Conservation (phyloP, 257 asterid genomes). For the Nicotiana tabacum region DNA sequence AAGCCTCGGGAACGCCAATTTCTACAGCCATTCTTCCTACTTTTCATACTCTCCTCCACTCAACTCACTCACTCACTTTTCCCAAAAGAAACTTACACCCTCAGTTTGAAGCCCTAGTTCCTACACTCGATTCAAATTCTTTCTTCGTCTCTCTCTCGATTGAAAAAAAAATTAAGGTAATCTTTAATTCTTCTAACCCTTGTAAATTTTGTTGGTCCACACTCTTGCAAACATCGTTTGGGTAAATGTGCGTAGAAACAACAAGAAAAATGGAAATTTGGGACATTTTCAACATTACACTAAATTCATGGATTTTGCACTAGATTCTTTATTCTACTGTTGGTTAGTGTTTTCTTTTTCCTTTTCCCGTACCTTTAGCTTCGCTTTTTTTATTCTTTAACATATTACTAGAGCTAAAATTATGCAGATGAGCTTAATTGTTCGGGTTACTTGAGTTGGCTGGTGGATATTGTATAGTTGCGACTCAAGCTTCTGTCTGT, state of each 20-base stretch:
- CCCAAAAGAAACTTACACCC: background rate
- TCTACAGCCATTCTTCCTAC: background rate
- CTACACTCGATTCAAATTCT: background rate
- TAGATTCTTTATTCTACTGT: background rate
- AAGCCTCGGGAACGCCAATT: background rate
- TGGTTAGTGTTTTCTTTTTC: background rate
- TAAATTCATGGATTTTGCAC: background rate
- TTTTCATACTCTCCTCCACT: constrained; percentile 7
- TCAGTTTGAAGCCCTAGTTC: background rate
- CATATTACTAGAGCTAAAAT: background rate
- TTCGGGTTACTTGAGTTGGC: background rate
- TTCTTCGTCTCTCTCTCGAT: background rate
- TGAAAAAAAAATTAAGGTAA: background rate
- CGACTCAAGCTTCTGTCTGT: background rate
- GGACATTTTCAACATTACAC: background rate
- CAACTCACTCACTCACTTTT: background rate
- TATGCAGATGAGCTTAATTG: background rate
- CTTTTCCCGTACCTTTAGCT: background rate
- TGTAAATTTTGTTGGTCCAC: too few relatives aligned
- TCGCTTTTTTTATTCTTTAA: background rate
- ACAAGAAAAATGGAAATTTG: background rate
- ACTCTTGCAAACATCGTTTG: background rate
- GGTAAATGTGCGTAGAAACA: background rate
- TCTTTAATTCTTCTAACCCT: background rate
- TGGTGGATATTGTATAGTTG: background rate